Base-by-base conservation (phyloP, 352 stramenopile species). In the Globisporangium apiculatum region DNA sequence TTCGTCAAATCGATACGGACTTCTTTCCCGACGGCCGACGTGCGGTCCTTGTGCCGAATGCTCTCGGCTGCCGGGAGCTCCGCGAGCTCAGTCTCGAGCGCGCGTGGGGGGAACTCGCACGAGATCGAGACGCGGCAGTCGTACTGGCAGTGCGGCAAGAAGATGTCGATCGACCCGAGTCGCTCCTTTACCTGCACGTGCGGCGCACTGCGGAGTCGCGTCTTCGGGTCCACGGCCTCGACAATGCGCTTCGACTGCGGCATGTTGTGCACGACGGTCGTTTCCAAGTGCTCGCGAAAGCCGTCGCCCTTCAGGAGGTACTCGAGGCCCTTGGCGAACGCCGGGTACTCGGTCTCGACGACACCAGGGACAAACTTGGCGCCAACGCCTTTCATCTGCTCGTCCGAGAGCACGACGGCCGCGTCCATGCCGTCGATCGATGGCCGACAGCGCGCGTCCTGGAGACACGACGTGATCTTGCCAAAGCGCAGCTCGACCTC, bases 401-500 rank as follows among this genome's bases (percentile, higher is more conserved):
- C 68, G 40, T 91, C 81, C 6, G 71, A 68, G 14, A 94, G 74
- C 55, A 86, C 66, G 7, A 94, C 65, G n/a, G 80, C 79, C 9
- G 85, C 85, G 60, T 91, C 77, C 49, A 83, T 60, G 17, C 79
- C 79, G 9, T 90, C 80, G 51, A 86, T 75, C 1, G 79, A 91
- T 12, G 83, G 77, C 5, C 77, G 75, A 53, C 84, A 94, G 45
- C 85, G 79, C 45, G 78, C 73, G 41, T 89, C 79, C 53, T 90
- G 79, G 46, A 91, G 64, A 54, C 69, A 81, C 48, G 81, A 91
- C 48, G 79, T 88, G 67, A 94, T 89, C 66, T 75, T 81, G 36
- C 85, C 85, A 53, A 94, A 83, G 10, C 85, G 83, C 62, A 93
- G 72, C 65, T 94, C 85, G 11, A 94, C 79, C 65, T 94, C 85